Percentiles rank a stretch among this genome's conserved stretches.
Evolutionary conservation across 306 rosid genomes (phyloP).

Genomic region (Pueraria montana): DNA sequence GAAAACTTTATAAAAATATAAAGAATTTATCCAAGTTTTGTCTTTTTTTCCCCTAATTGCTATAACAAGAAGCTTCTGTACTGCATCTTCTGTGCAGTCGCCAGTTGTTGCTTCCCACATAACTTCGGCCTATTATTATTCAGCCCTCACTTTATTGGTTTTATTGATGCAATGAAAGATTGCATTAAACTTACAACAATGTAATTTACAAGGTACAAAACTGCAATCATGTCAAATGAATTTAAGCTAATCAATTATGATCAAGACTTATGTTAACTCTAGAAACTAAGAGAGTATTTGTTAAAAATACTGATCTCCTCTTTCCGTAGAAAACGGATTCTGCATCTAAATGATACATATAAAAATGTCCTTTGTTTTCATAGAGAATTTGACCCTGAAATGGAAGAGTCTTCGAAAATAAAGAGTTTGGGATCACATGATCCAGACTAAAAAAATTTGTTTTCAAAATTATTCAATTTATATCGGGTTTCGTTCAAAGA

Average conservation of each 20-base stretch:
- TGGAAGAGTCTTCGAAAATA: background rate
- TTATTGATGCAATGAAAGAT: background rate
- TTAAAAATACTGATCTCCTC: background rate
- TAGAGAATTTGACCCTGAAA: background rate
- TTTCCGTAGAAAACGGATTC: background rate
- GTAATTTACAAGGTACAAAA: background rate
- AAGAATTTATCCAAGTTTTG: background rate
- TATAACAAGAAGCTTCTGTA: conserved; percentile 26
- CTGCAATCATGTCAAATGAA: background rate
- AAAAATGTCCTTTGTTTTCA: background rate
- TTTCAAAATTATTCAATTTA: background rate
- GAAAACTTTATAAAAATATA: background rate
- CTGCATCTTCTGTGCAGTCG: background rate
- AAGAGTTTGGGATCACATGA: background rate
- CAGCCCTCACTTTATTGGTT: background rate
- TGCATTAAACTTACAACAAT: background rate
- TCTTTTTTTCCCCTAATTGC: background rate
- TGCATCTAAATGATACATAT: background rate
- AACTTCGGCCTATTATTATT: background rate
- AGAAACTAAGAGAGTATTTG: background rate
- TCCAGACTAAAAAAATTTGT: background rate
- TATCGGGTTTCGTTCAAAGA: background rate
- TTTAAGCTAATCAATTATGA: background rate
- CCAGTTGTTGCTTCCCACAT: conserved; percentile 1
- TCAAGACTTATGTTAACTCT: background rate